These are phyloP conservation scores for Lactarius indigo DNA, from an alignment of 768 basidiomycete species.

Conservation along the genomic window DNA sequence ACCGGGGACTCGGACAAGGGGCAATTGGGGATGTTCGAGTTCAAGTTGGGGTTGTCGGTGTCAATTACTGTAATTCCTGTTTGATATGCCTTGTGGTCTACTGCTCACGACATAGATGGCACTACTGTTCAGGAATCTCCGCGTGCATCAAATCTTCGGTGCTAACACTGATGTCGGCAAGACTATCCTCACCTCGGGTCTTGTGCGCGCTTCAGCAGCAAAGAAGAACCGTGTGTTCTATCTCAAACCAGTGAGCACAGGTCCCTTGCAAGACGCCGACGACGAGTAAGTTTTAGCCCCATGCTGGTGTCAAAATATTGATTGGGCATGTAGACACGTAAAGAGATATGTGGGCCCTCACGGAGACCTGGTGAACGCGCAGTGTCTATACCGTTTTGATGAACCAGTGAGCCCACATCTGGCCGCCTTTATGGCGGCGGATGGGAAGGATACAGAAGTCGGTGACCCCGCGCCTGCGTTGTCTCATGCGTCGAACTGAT, in stretches of 20 bases:
- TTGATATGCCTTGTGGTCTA: neutral
- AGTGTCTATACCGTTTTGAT: slow-evolving; percentile 79
- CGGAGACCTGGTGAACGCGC: slow-evolving; percentile 45
- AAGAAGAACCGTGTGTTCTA: slow-evolving; percentile 55
- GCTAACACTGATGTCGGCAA: slow-evolving; percentile 97
- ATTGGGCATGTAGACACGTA: slow-evolving; percentile 53
- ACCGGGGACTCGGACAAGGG: neutral
- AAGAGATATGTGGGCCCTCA: slow-evolving; percentile 45
- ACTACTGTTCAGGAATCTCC: slow-evolving; percentile 78
- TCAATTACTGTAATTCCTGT: neutral
- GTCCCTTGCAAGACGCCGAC: slow-evolving; percentile 75
- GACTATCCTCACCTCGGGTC: slow-evolving; percentile 82
- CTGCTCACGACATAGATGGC: slow-evolving; percentile 49
- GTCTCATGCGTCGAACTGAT: slow-evolving; percentile 1
- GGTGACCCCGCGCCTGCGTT: neutral
- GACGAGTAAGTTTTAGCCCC: slow-evolving; percentile 49
- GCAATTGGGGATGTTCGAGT: neutral
- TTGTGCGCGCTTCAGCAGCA: slow-evolving; percentile 72
- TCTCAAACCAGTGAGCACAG: slow-evolving; percentile 91
- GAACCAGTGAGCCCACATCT: slow-evolving; percentile 94
- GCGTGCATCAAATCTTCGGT: slow-evolving; percentile 89
- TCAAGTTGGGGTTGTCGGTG: neutral
- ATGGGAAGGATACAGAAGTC: slow-evolving; percentile 34
- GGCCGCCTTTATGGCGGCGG: slow-evolving; percentile 56
- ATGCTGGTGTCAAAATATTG: slow-evolving; percentile 1